These are phyloP conservation scores for Vachellia pachyceras DNA, from an alignment of 306 rosid species.

Conservation along the genomic window DNA sequence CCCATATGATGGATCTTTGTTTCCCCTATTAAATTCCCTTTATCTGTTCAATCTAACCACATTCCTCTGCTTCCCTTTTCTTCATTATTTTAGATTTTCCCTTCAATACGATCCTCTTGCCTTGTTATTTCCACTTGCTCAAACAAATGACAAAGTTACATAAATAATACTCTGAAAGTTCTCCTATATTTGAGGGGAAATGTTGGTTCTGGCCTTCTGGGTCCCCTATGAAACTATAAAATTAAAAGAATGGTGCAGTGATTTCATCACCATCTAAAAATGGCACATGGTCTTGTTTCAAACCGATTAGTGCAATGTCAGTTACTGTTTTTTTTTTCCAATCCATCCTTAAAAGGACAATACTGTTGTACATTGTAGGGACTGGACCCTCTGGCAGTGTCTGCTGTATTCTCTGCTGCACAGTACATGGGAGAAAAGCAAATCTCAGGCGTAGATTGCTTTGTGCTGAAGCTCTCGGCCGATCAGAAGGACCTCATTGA, in stretches of 20 bases:
- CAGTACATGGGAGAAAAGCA: conserved; percentile 88
- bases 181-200: neutral
- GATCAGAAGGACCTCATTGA: conserved; percentile 75
- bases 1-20: conserved; percentile 47
- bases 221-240: conserved; percentile 10
- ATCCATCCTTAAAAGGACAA: neutral
- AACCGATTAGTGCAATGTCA: neutral
- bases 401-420: conserved; percentile 74
- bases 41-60: conserved; percentile 40
- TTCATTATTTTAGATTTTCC: conserved; percentile 3
- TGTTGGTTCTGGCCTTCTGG: conserved; percentile 7
- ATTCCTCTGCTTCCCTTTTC: conserved; percentile 38
- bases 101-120: neutral
- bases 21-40: conserved; percentile 39
- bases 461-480: conserved; percentile 74
- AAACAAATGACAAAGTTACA: neutral
- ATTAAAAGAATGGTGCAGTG: neutral
- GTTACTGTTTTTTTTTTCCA: conserved; percentile 20
- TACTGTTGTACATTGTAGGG: conserved; percentile 56
- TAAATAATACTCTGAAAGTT: neutral
- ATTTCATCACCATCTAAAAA: conserved; percentile 4
- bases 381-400: conserved; percentile 82
- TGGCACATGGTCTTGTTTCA: neutral
- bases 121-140: conserved; percentile 9
- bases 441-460: conserved; percentile 72